These are phyloP conservation scores for Gnomoniopsis sp. DNA, from an alignment of 2,329 filamentous ascomycete genomes.

Conservation along the genomic window DNA sequence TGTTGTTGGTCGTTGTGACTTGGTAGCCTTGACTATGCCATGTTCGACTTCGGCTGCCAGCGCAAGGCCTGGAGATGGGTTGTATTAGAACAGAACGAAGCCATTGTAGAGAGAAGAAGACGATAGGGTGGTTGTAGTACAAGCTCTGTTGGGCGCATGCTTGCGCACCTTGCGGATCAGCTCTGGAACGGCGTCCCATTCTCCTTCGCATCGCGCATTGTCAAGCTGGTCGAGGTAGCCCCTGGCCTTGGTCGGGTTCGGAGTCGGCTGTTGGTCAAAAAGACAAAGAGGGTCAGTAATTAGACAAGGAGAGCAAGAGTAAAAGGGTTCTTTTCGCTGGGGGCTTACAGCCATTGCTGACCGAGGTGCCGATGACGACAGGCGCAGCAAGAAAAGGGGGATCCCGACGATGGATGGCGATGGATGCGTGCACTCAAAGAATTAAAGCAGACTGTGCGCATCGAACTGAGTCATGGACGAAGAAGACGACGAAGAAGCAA, in stretches of 20 bases:
- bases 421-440: not conserved
- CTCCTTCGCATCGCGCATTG: conserved; percentile 79
- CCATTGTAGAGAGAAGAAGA: conserved; percentile 14
- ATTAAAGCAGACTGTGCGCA: not conserved
- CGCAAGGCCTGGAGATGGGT: conserved; percentile 54
- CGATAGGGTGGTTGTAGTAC: conserved; percentile 49
- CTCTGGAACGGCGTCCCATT: conserved; percentile 84
- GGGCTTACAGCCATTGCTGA: conserved; percentile 7
- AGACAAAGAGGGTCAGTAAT: not conserved
- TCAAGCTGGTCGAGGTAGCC: conserved; percentile 82
- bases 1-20: conserved; percentile 34
- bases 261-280: conserved; percentile 2
- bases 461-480: not conserved
- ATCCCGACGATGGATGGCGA: not conserved
- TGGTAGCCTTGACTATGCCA: conserved; percentile 56
- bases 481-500: not conserved
- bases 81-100: conserved; percentile 20
- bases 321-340: not conserved
- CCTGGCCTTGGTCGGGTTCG: conserved; percentile 66
- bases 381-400: not conserved
- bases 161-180: conserved; percentile 91
- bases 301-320: not conserved
- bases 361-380: not conserved
- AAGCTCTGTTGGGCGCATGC: conserved; percentile 80
- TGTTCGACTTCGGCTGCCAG: conserved; percentile 68